Percentiles rank a stretch among this genome's conserved stretches.
phyloP scores from a whole-genome alignment of 2,329 filamentous ascomycete species.

The Fusarium brachygibbosum region DNA sequence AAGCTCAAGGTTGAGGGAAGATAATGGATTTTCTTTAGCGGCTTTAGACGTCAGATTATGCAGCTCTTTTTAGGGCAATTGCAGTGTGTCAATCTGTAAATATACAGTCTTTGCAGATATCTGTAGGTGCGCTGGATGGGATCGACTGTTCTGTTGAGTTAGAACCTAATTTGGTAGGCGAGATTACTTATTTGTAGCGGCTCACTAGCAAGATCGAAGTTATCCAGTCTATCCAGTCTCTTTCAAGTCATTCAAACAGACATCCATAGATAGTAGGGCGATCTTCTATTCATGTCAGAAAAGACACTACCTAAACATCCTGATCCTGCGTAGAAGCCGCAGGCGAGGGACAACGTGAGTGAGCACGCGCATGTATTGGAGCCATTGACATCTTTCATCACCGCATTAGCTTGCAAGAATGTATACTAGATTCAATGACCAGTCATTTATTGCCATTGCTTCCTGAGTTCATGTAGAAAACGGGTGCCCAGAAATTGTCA shows the following conservation, averaged over 20 bases:
- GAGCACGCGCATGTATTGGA: too few relatives aligned
- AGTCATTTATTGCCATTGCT: too few relatives aligned
- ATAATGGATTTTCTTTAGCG: neutral
- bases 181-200: slow-evolving; percentile 11
- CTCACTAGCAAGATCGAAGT: neutral
- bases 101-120: neutral
- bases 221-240: too few relatives aligned
- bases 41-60: neutral
- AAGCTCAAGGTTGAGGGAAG: slow-evolving; percentile 4
- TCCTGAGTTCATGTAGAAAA: too few relatives aligned
- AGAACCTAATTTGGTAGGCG: slow-evolving; percentile 22
- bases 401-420: neutral
- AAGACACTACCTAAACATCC: too few relatives aligned
- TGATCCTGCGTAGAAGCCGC: neutral
- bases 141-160: too few relatives aligned
- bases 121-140: neutral
- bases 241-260: too few relatives aligned
- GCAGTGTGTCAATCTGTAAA: neutral
- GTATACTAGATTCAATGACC: neutral
- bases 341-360: rapidly evolving
- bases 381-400: neutral
- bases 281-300: too few relatives aligned
- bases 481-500: too few relatives aligned
- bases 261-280: too few relatives aligned
- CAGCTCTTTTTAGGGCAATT: neutral